Evolutionary conservation across 768 basidiomycete species (phyloP).

Genomic region (Antrodiella citrinella): DNA sequence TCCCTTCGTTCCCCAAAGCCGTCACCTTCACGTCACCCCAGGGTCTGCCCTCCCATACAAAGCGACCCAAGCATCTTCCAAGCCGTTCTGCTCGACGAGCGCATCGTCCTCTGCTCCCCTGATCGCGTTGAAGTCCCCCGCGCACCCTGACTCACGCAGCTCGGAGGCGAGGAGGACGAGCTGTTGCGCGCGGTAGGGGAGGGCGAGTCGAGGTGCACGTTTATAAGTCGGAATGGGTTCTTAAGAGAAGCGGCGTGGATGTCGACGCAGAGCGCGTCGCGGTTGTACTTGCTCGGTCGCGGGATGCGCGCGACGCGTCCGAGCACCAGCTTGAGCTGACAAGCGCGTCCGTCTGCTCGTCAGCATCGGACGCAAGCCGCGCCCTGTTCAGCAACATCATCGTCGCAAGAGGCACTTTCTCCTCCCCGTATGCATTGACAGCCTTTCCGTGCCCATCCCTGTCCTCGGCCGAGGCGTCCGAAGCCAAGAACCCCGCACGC

Average conservation of each 20-base stretch:
- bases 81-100: constrained; percentile 28
- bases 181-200: constrained; percentile 22
- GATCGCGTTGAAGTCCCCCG: constrained; percentile 41
- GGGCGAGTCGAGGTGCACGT: constrained; percentile 31
- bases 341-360: no score
- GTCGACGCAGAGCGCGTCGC: constrained; percentile 30
- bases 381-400: no score
- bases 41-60: constrained; percentile 22
- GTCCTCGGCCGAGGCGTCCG: no score
- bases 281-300: no score
- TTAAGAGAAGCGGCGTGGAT: constrained; percentile 22
- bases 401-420: no score
- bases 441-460: no score
- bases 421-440: no score
- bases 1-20: constrained; percentile 22
- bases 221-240: constrained; percentile 26
- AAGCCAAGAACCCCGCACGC: no score
- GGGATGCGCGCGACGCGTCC: no score
- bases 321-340: no score
- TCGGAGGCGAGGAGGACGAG: constrained; percentile 26
- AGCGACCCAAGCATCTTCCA: constrained; percentile 36
- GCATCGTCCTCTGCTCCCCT: constrained; percentile 26
- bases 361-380: no score
- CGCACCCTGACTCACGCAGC: constrained; percentile 35
- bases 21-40: constrained; percentile 33